phyloP scores from a whole-genome alignment of 495 filamentous ascomycete genomes.

The Daldinia childiae region DNA sequence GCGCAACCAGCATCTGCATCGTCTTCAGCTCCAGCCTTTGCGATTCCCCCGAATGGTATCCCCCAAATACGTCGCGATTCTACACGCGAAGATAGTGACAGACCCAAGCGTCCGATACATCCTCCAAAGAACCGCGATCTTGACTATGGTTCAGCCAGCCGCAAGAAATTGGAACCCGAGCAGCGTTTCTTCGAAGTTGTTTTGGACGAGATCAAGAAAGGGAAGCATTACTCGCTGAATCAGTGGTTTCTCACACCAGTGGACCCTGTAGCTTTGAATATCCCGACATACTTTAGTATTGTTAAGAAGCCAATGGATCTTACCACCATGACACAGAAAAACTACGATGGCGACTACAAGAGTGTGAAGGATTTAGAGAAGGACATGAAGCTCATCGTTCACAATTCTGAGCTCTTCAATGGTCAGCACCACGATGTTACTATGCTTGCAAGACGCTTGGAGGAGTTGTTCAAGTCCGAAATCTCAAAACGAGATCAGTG shows the following conservation, averaged over 20 bases:
- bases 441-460: constrained; percentile 71
- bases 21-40: constrained; percentile 71
- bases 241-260: constrained; percentile 82
- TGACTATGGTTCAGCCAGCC: constrained; percentile 81
- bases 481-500: constrained; percentile 79
- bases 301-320: constrained; percentile 98
- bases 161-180: constrained; percentile 89
- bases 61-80: constrained; percentile 93
- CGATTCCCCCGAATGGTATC: constrained; percentile 82
- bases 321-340: constrained; percentile 75
- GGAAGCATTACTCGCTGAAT: constrained; percentile 71
- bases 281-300: constrained; percentile 89
- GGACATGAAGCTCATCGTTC: constrained; percentile 84
- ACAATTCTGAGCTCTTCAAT: constrained; percentile 94
- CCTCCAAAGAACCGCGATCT: constrained; percentile 87
- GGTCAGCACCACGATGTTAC: constrained; percentile 78
- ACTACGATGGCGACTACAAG: constrained; percentile 82
- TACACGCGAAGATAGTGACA: constrained; percentile 72
- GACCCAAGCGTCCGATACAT: constrained; percentile 94
- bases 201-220: constrained; percentile 78
- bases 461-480: constrained; percentile 76
- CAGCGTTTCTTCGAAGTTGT: constrained; percentile 89
- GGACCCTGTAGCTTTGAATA: constrained; percentile 93
- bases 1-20: constrained; percentile 40
- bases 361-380: constrained; percentile 84